These are phyloP conservation scores for Prunus dulcis DNA, from an alignment of 306 rosid genomes.

Conservation along the genomic window DNA sequence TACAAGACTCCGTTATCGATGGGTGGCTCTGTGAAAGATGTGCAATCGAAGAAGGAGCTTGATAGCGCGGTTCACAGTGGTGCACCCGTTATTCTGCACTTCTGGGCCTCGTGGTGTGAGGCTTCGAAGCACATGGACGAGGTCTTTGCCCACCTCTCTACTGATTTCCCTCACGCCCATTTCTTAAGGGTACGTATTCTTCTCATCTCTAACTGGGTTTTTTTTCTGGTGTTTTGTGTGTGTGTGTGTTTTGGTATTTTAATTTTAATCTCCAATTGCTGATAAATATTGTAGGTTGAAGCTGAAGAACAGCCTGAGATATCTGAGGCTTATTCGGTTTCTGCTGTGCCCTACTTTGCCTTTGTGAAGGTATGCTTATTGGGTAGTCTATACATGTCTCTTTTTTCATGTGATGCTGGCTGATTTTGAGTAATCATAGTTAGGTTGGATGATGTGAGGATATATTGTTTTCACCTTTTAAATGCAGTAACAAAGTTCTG, in stretches of 20 bases:
- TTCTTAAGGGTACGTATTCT: conserved; percentile 64
- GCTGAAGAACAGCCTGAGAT: conserved; percentile 93
- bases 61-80: conserved; percentile 57
- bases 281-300: conserved; percentile 56
- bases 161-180: conserved; percentile 72
- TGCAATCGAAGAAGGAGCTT: conserved; percentile 64
- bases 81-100: conserved; percentile 60
- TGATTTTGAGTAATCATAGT: not conserved
- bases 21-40: conserved; percentile 82
- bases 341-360: conserved; percentile 88
- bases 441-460: not conserved
- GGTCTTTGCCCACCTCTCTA: conserved; percentile 71
- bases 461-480: not conserved
- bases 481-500: not conserved
- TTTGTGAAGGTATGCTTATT: conserved; percentile 58
- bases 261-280: not conserved
- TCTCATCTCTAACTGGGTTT: not conserved
- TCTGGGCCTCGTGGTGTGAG: conserved; percentile 98
- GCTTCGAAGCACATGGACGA: conserved; percentile 98
- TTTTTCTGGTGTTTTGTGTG: not conserved
- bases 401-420: not conserved
- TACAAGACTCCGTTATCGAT: conserved; percentile 18
- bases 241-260: not conserved
- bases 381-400: not conserved
- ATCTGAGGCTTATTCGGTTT: conserved; percentile 77